These are phyloP conservation scores for Melanomma pulvis-pyrius DNA, from an alignment of 495 filamentous ascomycete genomes.

Conservation along the genomic window DNA sequence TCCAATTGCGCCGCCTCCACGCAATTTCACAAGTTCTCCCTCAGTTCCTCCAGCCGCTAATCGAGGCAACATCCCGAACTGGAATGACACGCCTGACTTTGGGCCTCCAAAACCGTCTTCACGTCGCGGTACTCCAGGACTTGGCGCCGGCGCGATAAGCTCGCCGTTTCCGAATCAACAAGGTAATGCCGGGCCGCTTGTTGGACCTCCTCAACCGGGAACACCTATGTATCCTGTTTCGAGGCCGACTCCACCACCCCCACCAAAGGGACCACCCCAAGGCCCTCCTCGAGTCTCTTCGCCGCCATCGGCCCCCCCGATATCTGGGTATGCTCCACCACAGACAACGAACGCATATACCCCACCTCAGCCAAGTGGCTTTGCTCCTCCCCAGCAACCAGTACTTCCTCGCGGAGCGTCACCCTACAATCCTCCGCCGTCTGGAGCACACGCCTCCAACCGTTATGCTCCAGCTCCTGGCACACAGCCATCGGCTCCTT, in stretches of 20 bases:
- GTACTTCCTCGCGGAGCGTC: constrained; percentile 75
- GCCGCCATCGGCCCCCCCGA: constrained; percentile 54
- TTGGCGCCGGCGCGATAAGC: constrained; percentile 58
- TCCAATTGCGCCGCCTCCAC: constrained; percentile 59
- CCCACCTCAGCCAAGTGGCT: constrained; percentile 47
- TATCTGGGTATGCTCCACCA: constrained; percentile 73
- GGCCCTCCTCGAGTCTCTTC: constrained; percentile 61
- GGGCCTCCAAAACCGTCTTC: constrained; percentile 73
- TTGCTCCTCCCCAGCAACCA: constrained; percentile 49
- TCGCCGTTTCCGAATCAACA: constrained; percentile 69
- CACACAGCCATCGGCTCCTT: constrained; percentile 36
- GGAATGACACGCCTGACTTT: constrained; percentile 90
- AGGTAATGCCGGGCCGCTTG: constrained; percentile 45
- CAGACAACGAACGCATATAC: constrained; percentile 43
- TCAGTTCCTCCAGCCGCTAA: constrained; percentile 67
- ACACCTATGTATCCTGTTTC: constrained; percentile 51
- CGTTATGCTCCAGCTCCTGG: constrained; percentile 82
- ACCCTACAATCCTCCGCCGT: constrained; percentile 84
- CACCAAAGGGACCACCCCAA: constrained; percentile 56
- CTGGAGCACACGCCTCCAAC: constrained; percentile 71
- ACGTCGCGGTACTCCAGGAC: constrained; percentile 70
- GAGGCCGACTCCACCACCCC: constrained; percentile 57
- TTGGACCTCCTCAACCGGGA: constrained; percentile 38
- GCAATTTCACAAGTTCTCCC: constrained; percentile 61
- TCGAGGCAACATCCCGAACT: constrained; percentile 70